phyloP scores from a whole-genome alignment of 345 rosid species.

The Brassica juncea region DNA sequence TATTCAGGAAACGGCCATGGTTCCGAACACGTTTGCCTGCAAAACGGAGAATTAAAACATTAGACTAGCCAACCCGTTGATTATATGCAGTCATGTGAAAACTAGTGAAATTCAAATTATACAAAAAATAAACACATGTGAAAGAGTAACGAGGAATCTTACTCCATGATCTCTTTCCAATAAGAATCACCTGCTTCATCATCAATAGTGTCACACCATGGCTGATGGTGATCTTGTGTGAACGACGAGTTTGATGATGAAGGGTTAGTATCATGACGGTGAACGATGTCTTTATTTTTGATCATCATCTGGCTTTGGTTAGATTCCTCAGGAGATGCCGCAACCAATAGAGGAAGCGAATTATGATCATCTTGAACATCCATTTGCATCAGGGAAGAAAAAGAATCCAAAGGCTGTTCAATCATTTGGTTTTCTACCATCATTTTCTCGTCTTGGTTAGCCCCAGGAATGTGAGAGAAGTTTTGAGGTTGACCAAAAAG shows the following conservation, averaged over 20 bases:
- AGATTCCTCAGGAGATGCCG: constrained; percentile 47
- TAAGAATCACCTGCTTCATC: constrained; percentile 55
- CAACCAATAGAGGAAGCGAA: constrained; percentile 50
- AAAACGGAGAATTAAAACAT: constrained; percentile 5
- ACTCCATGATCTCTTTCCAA: constrained; percentile 67
- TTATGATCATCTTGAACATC: constrained; percentile 25
- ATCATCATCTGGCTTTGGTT: constrained; percentile 20
- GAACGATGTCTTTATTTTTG: constrained; percentile 29
- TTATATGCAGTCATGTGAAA: not conserved
- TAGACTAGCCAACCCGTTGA: not conserved
- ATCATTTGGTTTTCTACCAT: constrained; percentile 25
- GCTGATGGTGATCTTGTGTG: constrained; percentile 49
- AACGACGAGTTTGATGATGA: constrained; percentile 57
- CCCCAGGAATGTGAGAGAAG: constrained; percentile 38
- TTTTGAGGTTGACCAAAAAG: constrained; percentile 39
- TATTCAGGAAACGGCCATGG: constrained; percentile 49
- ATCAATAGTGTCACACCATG: constrained; percentile 44
- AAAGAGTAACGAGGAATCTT: constrained; percentile 26
- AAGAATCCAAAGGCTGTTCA: constrained; percentile 31
- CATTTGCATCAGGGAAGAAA: constrained; percentile 20
- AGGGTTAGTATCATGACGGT: constrained; percentile 40
- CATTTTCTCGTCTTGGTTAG: constrained; percentile 29
- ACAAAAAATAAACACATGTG: not conserved
- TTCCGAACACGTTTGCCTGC: constrained; percentile 57
- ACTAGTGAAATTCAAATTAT: not conserved